Evolutionary conservation across 2,329 filamentous ascomycete species (phyloP), one percentile per base, ranked within the genome.

Genomic region (Passalora sequoiae): DNA sequence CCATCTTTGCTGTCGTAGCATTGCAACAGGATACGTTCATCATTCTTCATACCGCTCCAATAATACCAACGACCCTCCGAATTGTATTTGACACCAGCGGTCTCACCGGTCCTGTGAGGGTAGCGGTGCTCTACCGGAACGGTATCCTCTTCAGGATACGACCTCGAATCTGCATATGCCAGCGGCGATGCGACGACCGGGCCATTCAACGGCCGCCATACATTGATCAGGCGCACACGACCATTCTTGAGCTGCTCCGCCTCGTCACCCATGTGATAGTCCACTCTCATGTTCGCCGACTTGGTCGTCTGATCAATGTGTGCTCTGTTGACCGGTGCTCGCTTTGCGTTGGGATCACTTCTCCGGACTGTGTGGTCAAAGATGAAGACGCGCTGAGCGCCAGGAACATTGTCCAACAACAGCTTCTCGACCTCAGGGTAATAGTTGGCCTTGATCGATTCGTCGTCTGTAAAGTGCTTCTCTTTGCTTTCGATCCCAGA

Each of bases 341-440:
- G 78, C n/a, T 66, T 64, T 0, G 84, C 76, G 40, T 70, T 65
- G 0, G 80, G 75, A 2, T 66, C 61, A 8, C 78, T 71, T 30
- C 84, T 78, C n/a, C 89, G 83, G 63, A 94, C 79, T 6, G 88
- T 94, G 69, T 95, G 86, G 71, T 94, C 88, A 67, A 94, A 95
- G 60, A 94, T 69, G 54, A 86, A 70, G 21, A 94, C 71, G 4
- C 75, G 73, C 44, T 77, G 73, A 19, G 78, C 75, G 40, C 83
- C 85, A 0, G 83, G 80, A 12, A 94, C 72, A 44, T 78, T 66
- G 10, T 78, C 68, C 2, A 89, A 69, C 1, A 96, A 70, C 19
- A 94, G 69, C 37, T 74, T 64, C 66, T 89, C 83, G 6, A 94
- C 78, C 62, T 95, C 88, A 0, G 87, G 84, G 69, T 96, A 96